Percentiles rank a stretch among this genome's conserved stretches.
Conservation (phyloP, 257 asterid genomes). For the Marsdenia floribunda region DNA sequence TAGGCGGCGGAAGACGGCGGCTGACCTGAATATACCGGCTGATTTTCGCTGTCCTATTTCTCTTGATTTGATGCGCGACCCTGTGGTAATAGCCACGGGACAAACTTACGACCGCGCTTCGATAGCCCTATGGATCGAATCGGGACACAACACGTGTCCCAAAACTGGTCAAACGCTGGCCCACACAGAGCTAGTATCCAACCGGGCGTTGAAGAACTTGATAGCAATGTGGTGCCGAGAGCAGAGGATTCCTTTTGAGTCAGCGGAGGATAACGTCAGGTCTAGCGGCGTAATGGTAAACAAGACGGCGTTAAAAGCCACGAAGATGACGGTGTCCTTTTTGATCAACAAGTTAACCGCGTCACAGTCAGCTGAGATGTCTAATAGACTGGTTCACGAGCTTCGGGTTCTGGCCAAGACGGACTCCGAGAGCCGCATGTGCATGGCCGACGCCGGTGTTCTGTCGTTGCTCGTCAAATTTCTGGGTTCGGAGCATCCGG, state of each 20-base stretch:
- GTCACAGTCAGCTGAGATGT: conserved; percentile 38
- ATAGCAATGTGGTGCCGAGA: conserved; percentile 82
- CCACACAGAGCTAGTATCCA: conserved; percentile 55
- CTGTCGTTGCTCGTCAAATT: conserved; percentile 53
- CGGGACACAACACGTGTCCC: conserved; percentile 84
- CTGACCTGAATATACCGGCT: conserved; percentile 51
- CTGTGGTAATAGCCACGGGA: conserved; percentile 85
- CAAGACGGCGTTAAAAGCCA: conserved; percentile 77
- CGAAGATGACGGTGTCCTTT: conserved; percentile 70
- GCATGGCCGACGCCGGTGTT: conserved; percentile 81
- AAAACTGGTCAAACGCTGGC: conserved; percentile 72
- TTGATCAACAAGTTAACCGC: conserved; percentile 52
- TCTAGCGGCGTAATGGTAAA: conserved; percentile 21
- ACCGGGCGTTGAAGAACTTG: conserved; percentile 62
- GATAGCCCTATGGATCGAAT: conserved; percentile 65
- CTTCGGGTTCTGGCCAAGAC: conserved; percentile 72
- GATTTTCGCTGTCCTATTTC: conserved; percentile 86
- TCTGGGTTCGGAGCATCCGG: conserved; percentile 56
- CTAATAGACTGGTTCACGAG: conserved; percentile 71
- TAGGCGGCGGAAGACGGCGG: conserved; percentile 45
- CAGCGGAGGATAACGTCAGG: conserved; percentile 36
- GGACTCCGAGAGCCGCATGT: conserved; percentile 66
- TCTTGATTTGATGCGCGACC: conserved; percentile 75
- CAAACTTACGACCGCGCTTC: conserved; percentile 76
- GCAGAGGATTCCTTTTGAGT: conserved; percentile 65